Conservation (phyloP, 2,329 filamentous ascomycete species). For the Venturia pyrina region DNA sequence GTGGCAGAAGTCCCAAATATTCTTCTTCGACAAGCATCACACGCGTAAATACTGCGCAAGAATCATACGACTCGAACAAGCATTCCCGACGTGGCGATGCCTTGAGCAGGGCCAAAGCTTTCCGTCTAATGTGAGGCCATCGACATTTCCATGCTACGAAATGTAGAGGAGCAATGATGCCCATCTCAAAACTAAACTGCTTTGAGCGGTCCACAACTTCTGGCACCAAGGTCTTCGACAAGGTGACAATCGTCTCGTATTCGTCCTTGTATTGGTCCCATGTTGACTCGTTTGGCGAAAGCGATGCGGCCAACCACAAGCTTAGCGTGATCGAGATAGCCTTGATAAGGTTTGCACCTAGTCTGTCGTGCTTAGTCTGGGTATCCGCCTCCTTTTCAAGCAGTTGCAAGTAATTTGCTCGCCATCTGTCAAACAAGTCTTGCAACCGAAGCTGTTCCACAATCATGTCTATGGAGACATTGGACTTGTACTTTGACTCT, state of each 20-base stretch:
- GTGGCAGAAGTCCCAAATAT: neutral
- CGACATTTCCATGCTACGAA: constrained; percentile 12
- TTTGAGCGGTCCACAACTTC: neutral
- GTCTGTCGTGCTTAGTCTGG: neutral
- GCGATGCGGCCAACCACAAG: constrained; percentile 10
- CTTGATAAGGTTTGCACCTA: constrained; percentile 2
- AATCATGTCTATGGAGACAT: constrained; percentile 6
- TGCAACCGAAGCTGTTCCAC: constrained; percentile 9
- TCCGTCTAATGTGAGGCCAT: constrained; percentile 4
- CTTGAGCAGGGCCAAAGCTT: constrained; percentile 7
- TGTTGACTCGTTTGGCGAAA: constrained; percentile 1
- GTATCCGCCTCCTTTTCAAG: neutral
- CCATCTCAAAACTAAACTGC: constrained; percentile 11
- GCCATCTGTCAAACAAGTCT: constrained; percentile 2
- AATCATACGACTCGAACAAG: constrained; percentile 4
- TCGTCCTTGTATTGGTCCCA: constrained; percentile 5
- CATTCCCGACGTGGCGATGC: constrained; percentile 7
- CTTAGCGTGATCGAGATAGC: neutral
- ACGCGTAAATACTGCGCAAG: neutral
- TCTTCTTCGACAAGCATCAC: constrained; percentile 12
- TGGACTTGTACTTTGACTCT: constrained; percentile 7
- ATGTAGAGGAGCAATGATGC: constrained; percentile 9
- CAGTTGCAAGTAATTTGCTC: neutral
- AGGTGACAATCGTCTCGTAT: constrained; percentile 7
- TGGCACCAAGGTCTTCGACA: neutral